A percentile compares a stretch with the other conserved stretches of the same genome.
phyloP scores from a whole-genome alignment of 1,139 yeast species.

The Saccharomyces hybrid region DNA sequence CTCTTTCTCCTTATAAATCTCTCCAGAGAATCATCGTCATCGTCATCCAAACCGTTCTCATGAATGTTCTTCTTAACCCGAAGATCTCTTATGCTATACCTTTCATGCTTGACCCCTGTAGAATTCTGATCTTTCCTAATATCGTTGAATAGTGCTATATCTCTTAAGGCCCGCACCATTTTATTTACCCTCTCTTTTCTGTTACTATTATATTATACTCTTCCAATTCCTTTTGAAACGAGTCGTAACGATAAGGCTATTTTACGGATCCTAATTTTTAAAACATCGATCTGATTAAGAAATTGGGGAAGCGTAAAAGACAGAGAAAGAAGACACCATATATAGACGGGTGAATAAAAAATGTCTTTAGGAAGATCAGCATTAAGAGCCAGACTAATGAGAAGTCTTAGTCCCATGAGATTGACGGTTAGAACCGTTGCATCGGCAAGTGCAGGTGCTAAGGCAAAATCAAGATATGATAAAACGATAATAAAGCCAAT shows the following conservation, averaged over 20 bases:
- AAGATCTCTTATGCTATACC: not conserved
- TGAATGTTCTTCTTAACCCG: not conserved
- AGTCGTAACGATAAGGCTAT: not conserved
- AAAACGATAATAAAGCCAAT: conserved; percentile 29
- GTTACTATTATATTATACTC: not conserved
- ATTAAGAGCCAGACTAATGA: not conserved
- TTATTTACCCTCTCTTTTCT: not conserved
- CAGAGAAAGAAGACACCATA: not conserved
- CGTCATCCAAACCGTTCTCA: not conserved
- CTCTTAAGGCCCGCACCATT: not conserved
- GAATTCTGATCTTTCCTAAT: not conserved
- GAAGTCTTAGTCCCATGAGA: not conserved
- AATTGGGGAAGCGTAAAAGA: not conserved
- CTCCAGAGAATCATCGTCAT: not conserved
- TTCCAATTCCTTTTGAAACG: not conserved
- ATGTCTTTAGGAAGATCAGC: not conserved
- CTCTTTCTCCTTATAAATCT: conserved; percentile 2
- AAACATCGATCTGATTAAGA: not conserved
- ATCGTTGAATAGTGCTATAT: not conserved
- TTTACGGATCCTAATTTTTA: not conserved
- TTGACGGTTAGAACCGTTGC: not conserved
- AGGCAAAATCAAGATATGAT: conserved; percentile 27
- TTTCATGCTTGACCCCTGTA: not conserved
- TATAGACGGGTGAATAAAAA: not conserved
- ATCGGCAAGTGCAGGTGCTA: not conserved